Percentiles rank a stretch among this genome's conserved stretches.
These are phyloP conservation scores for Botryotinia calthae DNA, from an alignment of 2,329 filamentous ascomycete genomes.

Conservation along the genomic window DNA sequence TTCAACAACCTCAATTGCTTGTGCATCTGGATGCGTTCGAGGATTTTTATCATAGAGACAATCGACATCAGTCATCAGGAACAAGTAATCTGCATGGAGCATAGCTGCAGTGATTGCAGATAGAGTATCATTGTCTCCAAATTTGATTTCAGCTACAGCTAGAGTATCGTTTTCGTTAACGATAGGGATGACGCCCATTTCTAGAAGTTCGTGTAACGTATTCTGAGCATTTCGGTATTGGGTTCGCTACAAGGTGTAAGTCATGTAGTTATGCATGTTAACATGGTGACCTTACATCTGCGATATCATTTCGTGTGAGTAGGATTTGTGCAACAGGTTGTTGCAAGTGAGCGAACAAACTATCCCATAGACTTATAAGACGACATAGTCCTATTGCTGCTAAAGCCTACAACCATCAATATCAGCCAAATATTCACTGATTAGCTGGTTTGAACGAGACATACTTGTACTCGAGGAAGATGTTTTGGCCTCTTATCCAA, in stretches of 20 bases:
- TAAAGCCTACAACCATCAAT: conserved; percentile 58
- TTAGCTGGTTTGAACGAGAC: conserved; percentile 21
- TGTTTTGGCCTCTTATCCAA: conserved; percentile 84
- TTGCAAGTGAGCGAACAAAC: conserved; percentile 79
- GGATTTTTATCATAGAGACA: conserved; percentile 97
- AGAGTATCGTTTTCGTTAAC: conserved; percentile 99
- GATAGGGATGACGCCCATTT: conserved; percentile 96
- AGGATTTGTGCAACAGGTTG: conserved; percentile 95
- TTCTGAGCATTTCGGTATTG: conserved; percentile 97
- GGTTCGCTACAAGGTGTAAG: conserved; percentile 57
- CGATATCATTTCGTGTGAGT: conserved; percentile 92
- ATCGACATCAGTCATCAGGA: conserved; percentile 98
- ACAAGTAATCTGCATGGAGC: conserved; percentile 94
- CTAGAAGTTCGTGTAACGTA: conserved; percentile 82
- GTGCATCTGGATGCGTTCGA: conserved; percentile 76
- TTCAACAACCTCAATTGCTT: conserved; percentile 87
- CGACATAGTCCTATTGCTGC: conserved; percentile 95
- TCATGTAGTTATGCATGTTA: conserved; percentile 23
- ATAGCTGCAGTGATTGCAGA: conserved; percentile 96
- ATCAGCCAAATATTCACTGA: not conserved
- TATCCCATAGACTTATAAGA: conserved; percentile 94
- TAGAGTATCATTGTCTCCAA: conserved; percentile 96
- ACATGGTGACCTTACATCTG: conserved; percentile 62
- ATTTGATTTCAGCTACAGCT: conserved; percentile 97
- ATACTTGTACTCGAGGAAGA: conserved; percentile 78